A percentile compares a stretch with the other conserved stretches of the same genome.
Evolutionary conservation across 345 rosid species (phyloP).

Genomic region (Salix koriyanagi): DNA sequence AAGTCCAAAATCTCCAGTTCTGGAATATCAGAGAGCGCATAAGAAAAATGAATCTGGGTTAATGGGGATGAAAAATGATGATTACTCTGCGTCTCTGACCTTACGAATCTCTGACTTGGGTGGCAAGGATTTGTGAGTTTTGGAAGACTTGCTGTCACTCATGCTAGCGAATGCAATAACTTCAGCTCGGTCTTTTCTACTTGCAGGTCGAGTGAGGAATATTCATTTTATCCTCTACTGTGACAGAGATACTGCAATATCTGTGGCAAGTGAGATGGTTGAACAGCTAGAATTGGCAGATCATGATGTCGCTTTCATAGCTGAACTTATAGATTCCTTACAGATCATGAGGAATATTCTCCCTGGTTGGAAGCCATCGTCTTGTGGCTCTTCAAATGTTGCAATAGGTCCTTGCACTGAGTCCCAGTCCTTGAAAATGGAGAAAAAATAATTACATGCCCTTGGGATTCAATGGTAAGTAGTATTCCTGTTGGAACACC

Average conservation of each 20-base stretch:
- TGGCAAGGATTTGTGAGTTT: conserved; percentile 32
- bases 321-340: conserved; percentile 59
- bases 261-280: conserved; percentile 78
- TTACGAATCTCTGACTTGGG: conserved; percentile 50
- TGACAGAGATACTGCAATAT: conserved; percentile 61
- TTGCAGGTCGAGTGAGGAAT: conserved; percentile 59
- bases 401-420: not conserved
- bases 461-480: conserved; percentile 29
- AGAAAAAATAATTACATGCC: conserved; percentile 5
- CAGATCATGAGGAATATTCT: not conserved
- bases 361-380: conserved; percentile 25
- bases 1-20: conserved; percentile 22
- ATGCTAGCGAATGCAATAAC: not conserved
- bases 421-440: not conserved
- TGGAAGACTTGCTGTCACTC: too few relatives aligned
- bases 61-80: conserved; percentile 44
- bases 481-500: conserved; percentile 12
- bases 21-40: conserved; percentile 47
- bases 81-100: conserved; percentile 42
- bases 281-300: conserved; percentile 62
- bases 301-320: conserved; percentile 51
- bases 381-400: conserved; percentile 7
- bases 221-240: conserved; percentile 67
- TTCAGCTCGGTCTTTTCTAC: not conserved
- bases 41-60: conserved; percentile 50